Percentiles rank a stretch among this genome's conserved stretches.
Evolutionary conservation across 805 yeast genomes (phyloP).

Genomic region (Zygosaccharomyces kombuchaensis): DNA sequence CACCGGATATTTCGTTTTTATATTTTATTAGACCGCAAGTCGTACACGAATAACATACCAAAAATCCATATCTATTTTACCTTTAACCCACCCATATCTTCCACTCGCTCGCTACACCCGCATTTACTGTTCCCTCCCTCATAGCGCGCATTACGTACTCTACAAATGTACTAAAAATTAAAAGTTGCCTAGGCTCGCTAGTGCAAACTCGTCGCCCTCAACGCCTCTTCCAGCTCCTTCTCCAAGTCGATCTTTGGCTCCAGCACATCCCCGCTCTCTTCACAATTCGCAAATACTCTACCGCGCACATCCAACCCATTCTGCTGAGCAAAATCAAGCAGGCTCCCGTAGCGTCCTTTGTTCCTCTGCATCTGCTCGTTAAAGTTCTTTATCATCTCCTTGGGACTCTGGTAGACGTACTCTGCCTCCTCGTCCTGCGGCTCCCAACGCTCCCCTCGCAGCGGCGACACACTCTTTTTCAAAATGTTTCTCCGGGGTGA

Average conservation of each 20-base stretch:
- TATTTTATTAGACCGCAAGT: too few species aligned
- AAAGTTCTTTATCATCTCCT: constrained; percentile 16
- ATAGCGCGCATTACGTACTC: background rate
- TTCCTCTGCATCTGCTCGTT: constrained; percentile 31
- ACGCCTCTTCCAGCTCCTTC: constrained; percentile 1
- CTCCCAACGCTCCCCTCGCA: background rate
- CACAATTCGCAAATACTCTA: constrained; percentile 24
- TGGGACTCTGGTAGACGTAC: constrained; percentile 9
- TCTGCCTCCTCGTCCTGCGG: background rate
- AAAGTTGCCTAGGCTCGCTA: background rate
- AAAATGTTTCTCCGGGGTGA: background rate
- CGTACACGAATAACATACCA: too few species aligned
- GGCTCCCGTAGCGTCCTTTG: constrained; percentile 17
- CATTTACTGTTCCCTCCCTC: too few species aligned
- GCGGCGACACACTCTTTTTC: constrained; percentile 2
- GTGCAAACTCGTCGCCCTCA: constrained; percentile 1
- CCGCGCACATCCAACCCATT: constrained; percentile 19
- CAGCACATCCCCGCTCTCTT: constrained; percentile 18
- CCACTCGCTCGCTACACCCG: too few species aligned
- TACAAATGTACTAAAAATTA: background rate
- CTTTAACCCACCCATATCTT: too few species aligned
- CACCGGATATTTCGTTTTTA: too few species aligned
- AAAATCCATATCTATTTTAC: too few species aligned
- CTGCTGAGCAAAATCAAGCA: constrained; percentile 21
- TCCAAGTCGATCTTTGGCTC: constrained; percentile 20